phyloP scores from a whole-genome alignment of 805 yeast genomes.

The Candida orba region DNA sequence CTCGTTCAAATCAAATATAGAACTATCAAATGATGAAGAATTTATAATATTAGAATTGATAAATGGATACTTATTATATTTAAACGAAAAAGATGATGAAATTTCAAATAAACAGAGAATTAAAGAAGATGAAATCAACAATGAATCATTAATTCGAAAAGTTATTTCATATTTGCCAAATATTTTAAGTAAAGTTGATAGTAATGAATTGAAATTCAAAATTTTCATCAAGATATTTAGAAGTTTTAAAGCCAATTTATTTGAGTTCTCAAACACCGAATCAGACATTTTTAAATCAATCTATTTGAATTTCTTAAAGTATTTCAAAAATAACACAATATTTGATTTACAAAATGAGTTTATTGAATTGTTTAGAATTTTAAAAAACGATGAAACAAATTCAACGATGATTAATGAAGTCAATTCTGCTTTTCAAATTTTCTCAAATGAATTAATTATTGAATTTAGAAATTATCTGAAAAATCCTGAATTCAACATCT shows the following conservation, averaged over 20 bases:
- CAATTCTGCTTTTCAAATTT: conserved; percentile 3
- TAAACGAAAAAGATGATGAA: conserved; percentile 6
- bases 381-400: background rate
- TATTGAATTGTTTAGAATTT: conserved; percentile 3
- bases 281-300: conserved; percentile 7
- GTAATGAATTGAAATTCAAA: conserved; percentile 9
- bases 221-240: conserved; percentile 14
- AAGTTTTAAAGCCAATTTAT: conserved; percentile 13
- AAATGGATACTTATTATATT: conserved; percentile 28
- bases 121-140: conserved; percentile 7
- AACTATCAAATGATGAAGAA: conserved; percentile 21
- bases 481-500: conserved; percentile 8
- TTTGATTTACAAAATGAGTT: conserved; percentile 9
- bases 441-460: conserved; percentile 11
- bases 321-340: conserved; percentile 17
- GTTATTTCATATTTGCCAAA: conserved; percentile 5
- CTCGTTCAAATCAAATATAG: conserved; percentile 27
- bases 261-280: conserved; percentile 17
- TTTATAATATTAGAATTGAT: conserved; percentile 31
- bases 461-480: conserved; percentile 12
- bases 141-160: conserved; percentile 12
- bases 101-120: conserved; percentile 5
- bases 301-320: conserved; percentile 9
- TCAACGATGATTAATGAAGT: conserved; percentile 10
- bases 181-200: conserved; percentile 13